Evolutionary conservation across 1,284 basidiomycete genomes (phyloP), one percentile per base, ranked within the genome.

Genomic region (Pascua sp.): DNA sequence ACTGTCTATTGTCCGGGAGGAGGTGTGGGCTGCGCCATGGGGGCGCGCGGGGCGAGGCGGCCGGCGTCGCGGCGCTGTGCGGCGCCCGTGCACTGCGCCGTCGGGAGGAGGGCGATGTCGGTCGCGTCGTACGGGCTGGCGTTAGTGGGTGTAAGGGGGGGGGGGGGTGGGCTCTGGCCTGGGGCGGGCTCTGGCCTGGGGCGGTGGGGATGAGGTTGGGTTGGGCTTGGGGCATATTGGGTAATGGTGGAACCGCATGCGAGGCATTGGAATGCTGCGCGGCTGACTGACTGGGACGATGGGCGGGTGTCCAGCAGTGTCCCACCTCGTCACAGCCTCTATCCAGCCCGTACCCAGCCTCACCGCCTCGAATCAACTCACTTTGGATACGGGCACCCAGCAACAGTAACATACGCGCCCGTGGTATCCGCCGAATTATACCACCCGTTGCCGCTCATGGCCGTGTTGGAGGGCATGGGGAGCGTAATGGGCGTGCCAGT

Each of bases 401-500:
- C 40, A n/a, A 76, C 70, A 4, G 59, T 59, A 12, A 65, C 83
- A 74, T 81, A 84, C 63, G 84, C 80, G 32, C 81, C 81, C 11
- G 77, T 77, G 4, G 77, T 84, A 70, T 95, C 91, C 2, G 79
- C 75, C 1, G 85, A 63, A 70, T 90, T 87, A 50, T 79, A 77
- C 92, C 92, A 96, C 32, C 91, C 91, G 61, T 77, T 81, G 7
- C 90, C 90, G 53, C 76, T 74, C 16, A 81, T 75, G 42, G 61
- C 61, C 17, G 59, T 47, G 45, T 70, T 65, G 39, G 66, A 56
- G 40, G 68, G 56, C 39, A 57, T 51, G 1, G 73, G 51, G 11
- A 78, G 62, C 8, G 70, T 76, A 57, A 71, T 59, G n/a, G 68
- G 68, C 1, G 64, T 61, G 2, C 73, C 80, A 0, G 78, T 80